Conservation (phyloP, 2,329 filamentous ascomycete genomes). For the Boeremia lycopersici region DNA sequence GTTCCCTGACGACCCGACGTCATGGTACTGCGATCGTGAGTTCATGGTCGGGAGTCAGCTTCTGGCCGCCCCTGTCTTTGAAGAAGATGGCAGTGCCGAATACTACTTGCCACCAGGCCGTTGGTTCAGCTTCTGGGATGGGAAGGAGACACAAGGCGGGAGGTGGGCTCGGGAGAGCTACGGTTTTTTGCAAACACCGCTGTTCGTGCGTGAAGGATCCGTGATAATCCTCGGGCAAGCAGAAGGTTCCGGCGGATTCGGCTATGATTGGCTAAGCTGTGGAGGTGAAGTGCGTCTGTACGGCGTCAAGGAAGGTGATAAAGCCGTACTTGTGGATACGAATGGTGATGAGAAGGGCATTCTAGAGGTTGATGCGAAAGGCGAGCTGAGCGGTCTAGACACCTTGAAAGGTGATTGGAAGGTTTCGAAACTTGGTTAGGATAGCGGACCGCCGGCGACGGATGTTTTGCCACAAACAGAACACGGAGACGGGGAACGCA, state of each 20-base stretch:
- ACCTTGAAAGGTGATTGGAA: constrained; percentile 45
- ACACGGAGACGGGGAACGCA: constrained; percentile 6
- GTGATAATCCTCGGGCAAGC: constrained; percentile 49
- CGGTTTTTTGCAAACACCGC: constrained; percentile 48
- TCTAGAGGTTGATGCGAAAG: constrained; percentile 37
- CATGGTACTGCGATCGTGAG: constrained; percentile 71
- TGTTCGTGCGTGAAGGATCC: constrained; percentile 50
- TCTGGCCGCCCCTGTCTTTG: constrained; percentile 68
- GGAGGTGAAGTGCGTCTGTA: constrained; percentile 49
- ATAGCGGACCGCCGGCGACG: constrained; percentile 3
- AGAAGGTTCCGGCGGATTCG: constrained; percentile 47
- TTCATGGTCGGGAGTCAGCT: constrained; percentile 74
- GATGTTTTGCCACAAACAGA: constrained; percentile 4
- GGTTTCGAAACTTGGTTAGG: constrained; percentile 35
- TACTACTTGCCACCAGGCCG: constrained; percentile 66
- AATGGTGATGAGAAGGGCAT: constrained; percentile 38
- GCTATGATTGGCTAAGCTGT: constrained; percentile 50
- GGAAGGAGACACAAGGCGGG: constrained; percentile 49
- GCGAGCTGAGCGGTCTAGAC: constrained; percentile 38
- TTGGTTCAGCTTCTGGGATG: constrained; percentile 59
- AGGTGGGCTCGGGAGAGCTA: constrained; percentile 53
- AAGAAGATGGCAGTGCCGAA: constrained; percentile 66
- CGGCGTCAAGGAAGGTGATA: constrained; percentile 43
- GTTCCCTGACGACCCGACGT: constrained; percentile 72
- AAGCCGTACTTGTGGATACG: constrained; percentile 44